These are phyloP conservation scores for Fomitiporia mediterranea DNA, from an alignment of 1,284 basidiomycete species.

Conservation along the genomic window DNA sequence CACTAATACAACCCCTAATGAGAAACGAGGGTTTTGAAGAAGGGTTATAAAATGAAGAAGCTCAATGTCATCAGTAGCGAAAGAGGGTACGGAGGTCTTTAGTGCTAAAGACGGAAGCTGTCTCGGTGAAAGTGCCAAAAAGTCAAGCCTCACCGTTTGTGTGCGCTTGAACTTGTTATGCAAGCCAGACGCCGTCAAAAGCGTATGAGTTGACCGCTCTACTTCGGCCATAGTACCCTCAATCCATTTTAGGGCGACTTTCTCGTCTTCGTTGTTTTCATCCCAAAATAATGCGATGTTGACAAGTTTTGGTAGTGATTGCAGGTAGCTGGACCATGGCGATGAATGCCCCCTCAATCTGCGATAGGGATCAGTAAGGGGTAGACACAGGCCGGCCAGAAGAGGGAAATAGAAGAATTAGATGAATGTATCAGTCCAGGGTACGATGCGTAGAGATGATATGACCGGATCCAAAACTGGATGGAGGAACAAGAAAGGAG, in stretches of 20 bases:
- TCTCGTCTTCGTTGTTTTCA: conserved; percentile 31
- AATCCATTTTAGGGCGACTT: conserved; percentile 41
- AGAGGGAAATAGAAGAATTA: conserved; percentile 4
- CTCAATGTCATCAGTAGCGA: too few relatives aligned
- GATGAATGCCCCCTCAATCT: conserved; percentile 43
- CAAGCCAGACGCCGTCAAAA: not conserved
- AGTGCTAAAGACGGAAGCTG: not conserved
- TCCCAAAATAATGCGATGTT: conserved; percentile 67
- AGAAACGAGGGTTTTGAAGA: not conserved
- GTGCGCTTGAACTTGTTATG: not conserved
- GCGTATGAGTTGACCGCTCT: conserved; percentile 24
- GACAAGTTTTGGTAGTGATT: conserved; percentile 47
- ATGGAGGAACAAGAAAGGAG: not conserved
- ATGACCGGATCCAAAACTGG: not conserved
- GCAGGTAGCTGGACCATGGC: conserved; percentile 63
- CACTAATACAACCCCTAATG: not conserved
- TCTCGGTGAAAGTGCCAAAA: not conserved
- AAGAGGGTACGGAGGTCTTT: not conserved
- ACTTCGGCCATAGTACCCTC: conserved; percentile 41
- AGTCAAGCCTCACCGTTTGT: conserved; percentile 5
- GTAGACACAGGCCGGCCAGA: not conserved
- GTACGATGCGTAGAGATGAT: not conserved
- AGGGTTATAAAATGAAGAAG: not conserved
- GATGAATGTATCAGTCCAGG: not conserved
- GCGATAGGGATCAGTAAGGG: not conserved